Percentiles rank a stretch among this genome's conserved stretches.
phyloP scores from a whole-genome alignment of 768 basidiomycete species.

The Russula brevipes region DNA sequence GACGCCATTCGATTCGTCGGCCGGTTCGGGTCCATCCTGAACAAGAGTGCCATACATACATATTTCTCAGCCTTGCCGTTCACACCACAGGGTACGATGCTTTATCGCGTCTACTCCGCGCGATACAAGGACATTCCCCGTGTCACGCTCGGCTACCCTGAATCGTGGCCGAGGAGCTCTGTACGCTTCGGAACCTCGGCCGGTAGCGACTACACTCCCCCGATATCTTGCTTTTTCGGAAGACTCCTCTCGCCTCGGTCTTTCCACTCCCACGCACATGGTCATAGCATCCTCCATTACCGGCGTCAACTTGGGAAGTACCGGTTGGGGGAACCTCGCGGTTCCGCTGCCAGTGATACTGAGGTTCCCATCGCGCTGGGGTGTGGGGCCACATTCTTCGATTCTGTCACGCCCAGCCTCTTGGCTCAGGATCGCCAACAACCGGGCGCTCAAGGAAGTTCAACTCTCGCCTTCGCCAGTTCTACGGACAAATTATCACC shows the following conservation, averaged over 20 bases:
- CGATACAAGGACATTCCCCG: conserved; percentile 19
- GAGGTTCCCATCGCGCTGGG: conserved; percentile 14
- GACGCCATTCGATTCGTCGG: conserved; percentile 15
- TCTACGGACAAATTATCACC: conserved; percentile 2
- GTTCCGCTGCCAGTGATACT: too few relatives aligned
- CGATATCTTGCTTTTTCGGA: conserved; percentile 13
- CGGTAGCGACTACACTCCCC: background rate
- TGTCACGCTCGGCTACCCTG: conserved; percentile 29
- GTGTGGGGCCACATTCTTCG: conserved; percentile 1
- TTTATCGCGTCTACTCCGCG: conserved; percentile 16
- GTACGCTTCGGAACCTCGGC: conserved; percentile 13
- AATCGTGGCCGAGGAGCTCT: conserved; percentile 24
- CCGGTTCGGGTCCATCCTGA: conserved; percentile 13
- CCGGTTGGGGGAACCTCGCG: background rate
- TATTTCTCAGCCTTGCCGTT: conserved; percentile 18
- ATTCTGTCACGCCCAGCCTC: conserved; percentile 10
- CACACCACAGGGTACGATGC: conserved; percentile 10
- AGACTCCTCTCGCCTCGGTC: conserved; percentile 1
- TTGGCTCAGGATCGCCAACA: conserved; percentile 14
- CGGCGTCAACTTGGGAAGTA: conserved; percentile 14
- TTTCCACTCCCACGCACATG: conserved; percentile 12
- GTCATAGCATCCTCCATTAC: conserved; percentile 9
- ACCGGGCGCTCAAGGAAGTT: conserved; percentile 6
- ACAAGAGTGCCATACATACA: conserved; percentile 14
- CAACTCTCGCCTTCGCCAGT: conserved; percentile 1